Conservation (phyloP, 441 rosid genomes). For the Capsella rubella region DNA sequence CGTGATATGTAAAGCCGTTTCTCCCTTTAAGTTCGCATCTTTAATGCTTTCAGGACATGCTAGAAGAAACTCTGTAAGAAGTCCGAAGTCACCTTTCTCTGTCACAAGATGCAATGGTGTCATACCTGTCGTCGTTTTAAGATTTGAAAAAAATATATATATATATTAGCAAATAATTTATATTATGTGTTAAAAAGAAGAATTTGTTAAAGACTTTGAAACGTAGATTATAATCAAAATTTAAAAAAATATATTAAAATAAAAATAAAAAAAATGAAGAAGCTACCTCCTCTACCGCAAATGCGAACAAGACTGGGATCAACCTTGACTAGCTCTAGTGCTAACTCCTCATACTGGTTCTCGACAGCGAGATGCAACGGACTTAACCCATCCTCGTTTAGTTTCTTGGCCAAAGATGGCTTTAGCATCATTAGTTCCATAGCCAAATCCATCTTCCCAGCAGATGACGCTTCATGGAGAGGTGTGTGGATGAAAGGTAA, state of each 20-base stretch:
- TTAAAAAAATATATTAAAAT: too few species aligned
- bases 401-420: constrained; percentile 31
- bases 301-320: constrained; percentile 12
- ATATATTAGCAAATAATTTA: too few species aligned
- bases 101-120: constrained; percentile 29
- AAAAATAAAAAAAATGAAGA: too few species aligned
- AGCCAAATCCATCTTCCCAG: constrained; percentile 22
- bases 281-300: too few species aligned
- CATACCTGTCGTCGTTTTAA: constrained; percentile 3
- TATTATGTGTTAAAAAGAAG: too few species aligned
- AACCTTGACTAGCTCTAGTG: constrained; percentile 4
- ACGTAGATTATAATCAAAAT: too few species aligned
- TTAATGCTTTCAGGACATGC: constrained; percentile 9
- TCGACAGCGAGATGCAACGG: constrained; percentile 29
- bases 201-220: too few species aligned
- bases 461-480: constrained; percentile 24
- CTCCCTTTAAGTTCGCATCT: constrained; percentile 2
- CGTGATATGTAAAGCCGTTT: constrained; percentile 20
- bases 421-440: constrained; percentile 23
- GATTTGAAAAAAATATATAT: too few species aligned
- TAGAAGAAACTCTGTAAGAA: constrained; percentile 4
- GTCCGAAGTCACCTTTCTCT: background rate
- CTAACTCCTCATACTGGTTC: background rate
- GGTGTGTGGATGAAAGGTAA: constrained; percentile 26
- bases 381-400: constrained; percentile 10